Percentiles rank a stretch among this genome's conserved stretches.
Conservation (phyloP, 2,329 filamentous ascomycete species). For the Tolypocladium cylindrosporum region DNA sequence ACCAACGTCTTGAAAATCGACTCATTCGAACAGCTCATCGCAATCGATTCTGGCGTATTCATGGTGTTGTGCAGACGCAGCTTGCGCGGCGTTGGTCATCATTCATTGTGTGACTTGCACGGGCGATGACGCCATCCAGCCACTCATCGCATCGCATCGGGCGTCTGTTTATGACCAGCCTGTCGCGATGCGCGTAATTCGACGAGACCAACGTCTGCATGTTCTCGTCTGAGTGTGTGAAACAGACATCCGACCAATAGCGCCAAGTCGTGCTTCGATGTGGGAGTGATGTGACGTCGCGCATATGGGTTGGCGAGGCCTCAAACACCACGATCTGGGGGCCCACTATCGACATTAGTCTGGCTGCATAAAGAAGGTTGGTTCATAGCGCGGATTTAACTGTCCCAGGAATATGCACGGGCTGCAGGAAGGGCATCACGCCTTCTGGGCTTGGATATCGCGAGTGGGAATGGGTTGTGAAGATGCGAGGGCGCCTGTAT, state of each 20-base stretch:
- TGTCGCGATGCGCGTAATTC: neutral
- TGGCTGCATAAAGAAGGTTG: too few species aligned
- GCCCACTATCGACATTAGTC: neutral
- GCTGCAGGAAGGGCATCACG: neutral
- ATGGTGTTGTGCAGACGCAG: neutral
- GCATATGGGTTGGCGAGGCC: too few species aligned
- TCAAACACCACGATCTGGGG: too few species aligned
- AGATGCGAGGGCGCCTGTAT: neutral
- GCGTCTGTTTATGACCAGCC: too few species aligned
- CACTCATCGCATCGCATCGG: neutral
- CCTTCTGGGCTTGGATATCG: neutral
- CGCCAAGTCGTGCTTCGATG: neutral
- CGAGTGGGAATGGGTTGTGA: neutral
- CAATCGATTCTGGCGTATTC: neutral
- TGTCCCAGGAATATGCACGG: neutral
- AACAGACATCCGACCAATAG: neutral
- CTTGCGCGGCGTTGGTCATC: neutral
- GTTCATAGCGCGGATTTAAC: too few species aligned
- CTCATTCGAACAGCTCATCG: neutral
- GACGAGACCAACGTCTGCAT: neutral
- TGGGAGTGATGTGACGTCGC: neutral
- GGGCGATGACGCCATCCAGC: neutral
- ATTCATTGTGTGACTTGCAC: neutral
- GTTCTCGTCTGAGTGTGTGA: neutral
- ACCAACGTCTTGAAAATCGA: neutral